Conservation (phyloP, 176 grass and related monocot species). For the Cymbopogon citratus region DNA sequence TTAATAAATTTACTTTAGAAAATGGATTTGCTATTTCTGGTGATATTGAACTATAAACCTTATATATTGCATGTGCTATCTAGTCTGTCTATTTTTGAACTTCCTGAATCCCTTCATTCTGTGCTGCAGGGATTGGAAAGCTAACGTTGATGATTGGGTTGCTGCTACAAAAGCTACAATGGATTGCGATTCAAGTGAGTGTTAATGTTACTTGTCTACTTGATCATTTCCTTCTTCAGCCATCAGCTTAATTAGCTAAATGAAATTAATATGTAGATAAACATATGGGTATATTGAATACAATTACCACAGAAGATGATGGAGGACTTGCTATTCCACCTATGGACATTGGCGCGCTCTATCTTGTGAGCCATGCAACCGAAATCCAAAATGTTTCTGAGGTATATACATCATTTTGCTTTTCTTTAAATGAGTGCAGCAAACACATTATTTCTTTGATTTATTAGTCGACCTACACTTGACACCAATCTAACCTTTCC, state of each 20-base stretch:
- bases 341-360: conserved; percentile 42
- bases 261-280: conserved; percentile 8
- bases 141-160: conserved; percentile 42
- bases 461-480: neutral
- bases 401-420: conserved; percentile 3
- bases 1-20: neutral
- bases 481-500: neutral
- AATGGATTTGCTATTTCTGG: neutral
- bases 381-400: conserved; percentile 27
- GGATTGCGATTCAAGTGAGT: conserved; percentile 1
- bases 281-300: neutral
- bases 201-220: neutral
- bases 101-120: neutral
- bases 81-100: neutral
- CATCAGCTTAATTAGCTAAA: neutral
- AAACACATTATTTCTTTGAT: neutral
- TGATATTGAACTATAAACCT: neutral
- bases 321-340: conserved; percentile 54
- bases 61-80: neutral
- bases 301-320: conserved; percentile 20
- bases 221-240: neutral
- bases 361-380: conserved; percentile 26
- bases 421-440: neutral
- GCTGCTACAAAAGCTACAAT: conserved; percentile 12
- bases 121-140: conserved; percentile 52